These are phyloP conservation scores for Calonectria montana DNA, from an alignment of 2,329 filamentous ascomycete species.

Conservation along the genomic window DNA sequence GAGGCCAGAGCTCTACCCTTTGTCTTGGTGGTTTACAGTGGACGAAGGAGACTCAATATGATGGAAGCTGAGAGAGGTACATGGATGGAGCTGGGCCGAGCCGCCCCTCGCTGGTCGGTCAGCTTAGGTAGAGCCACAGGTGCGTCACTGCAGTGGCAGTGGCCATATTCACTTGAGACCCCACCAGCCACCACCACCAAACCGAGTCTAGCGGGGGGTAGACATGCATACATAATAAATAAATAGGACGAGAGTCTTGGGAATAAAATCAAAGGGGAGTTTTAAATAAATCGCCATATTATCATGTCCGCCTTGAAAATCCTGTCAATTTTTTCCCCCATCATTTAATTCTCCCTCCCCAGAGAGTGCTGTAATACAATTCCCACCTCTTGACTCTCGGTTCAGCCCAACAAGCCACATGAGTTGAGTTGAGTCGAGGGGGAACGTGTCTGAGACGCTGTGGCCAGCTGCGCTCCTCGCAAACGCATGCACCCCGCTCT, in stretches of 20 bases:
- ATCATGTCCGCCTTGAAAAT: too few species aligned
- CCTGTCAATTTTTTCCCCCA: too few species aligned
- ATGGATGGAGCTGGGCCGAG: constrained; percentile 22
- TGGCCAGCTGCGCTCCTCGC: neutral
- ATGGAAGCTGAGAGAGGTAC: constrained; percentile 46
- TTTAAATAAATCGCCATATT: too few species aligned
- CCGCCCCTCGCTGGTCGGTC: constrained; percentile 19
- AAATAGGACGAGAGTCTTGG: too few species aligned
- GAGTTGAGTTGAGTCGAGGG: too few species aligned
- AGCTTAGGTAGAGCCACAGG: constrained; percentile 39
- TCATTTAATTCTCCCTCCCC: neutral
- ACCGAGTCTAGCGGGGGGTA: neutral
- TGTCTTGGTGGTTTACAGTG: neutral
- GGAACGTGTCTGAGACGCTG: neutral
- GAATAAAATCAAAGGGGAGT: neutral
- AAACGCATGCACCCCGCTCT: constrained; percentile 37
- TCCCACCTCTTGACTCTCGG: neutral
- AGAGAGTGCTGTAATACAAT: too few species aligned
- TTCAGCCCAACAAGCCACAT: neutral
- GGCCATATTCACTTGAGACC: neutral
- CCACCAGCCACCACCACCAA: constrained; percentile 35
- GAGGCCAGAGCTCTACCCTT: neutral
- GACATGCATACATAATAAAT: too few species aligned
- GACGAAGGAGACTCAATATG: constrained; percentile 22
- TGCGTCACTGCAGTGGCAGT: constrained; percentile 42